Percentiles rank a stretch among this genome's conserved stretches.
Conservation (phyloP, 2,329 filamentous ascomycete species). For the Madurella mycetomatis region DNA sequence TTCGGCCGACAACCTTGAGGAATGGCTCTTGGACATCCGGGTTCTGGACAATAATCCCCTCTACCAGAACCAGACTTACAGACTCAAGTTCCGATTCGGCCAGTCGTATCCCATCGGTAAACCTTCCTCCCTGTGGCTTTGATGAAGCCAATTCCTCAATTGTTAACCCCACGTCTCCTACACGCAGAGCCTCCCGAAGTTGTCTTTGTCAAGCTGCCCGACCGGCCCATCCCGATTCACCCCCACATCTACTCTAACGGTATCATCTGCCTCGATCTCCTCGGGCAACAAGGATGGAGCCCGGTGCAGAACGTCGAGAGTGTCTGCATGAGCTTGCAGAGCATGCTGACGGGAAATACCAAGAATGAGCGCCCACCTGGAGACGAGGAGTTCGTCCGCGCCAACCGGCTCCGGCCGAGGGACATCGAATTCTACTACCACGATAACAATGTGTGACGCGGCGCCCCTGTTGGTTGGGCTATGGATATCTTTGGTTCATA, state of each 20-base stretch:
- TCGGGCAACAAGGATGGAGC: conserved; percentile 85
- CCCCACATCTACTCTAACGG: conserved; percentile 98
- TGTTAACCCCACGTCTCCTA: neutral
- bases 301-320: conserved; percentile 97
- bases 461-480: neutral
- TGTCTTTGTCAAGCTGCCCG: conserved; percentile 66
- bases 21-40: conserved; percentile 89
- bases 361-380: conserved; percentile 88
- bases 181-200: conserved; percentile 85
- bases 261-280: conserved; percentile 93
- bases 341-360: conserved; percentile 93
- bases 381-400: conserved; percentile 81
- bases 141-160: neutral
- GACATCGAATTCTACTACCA: conserved; percentile 95
- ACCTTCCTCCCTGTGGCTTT: conserved; percentile 15
- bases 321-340: conserved; percentile 94
- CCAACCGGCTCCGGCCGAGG: conserved; percentile 71
- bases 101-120: conserved; percentile 84
- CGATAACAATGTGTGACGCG: conserved; percentile 66
- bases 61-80: conserved; percentile 74
- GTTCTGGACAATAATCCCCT: conserved; percentile 89
- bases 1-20: conserved; percentile 73
- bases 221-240: conserved; percentile 79
- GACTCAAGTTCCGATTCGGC: conserved; percentile 83
- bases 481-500: neutral